A percentile compares a stretch with the other conserved stretches of the same genome.
These are phyloP conservation scores for Colletotrichum gigasporum DNA, from an alignment of 2,329 filamentous ascomycete genomes.

Conservation along the genomic window DNA sequence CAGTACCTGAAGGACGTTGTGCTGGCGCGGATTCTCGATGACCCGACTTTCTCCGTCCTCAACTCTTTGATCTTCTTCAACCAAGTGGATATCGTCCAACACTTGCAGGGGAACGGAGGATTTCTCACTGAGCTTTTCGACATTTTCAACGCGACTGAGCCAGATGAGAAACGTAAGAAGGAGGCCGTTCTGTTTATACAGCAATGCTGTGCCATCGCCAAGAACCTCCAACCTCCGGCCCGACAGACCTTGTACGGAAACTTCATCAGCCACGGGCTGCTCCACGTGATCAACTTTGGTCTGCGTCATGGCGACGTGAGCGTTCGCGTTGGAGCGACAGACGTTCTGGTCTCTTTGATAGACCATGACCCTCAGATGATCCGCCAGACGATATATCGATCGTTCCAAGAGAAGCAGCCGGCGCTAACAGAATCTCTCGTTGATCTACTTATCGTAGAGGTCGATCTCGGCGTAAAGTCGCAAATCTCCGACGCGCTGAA, in stretches of 20 bases:
- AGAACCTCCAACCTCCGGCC: constrained; percentile 87
- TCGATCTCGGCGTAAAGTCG: constrained; percentile 92
- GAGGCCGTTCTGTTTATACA: constrained; percentile 97
- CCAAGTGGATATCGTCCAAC: constrained; percentile 96
- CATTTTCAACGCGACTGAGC: constrained; percentile 77
- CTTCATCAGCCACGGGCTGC: constrained; percentile 86
- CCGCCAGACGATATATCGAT: constrained; percentile 89
- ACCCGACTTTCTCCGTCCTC: constrained; percentile 96
- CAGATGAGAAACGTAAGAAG: constrained; percentile 80
- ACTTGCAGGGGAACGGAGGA: constrained; percentile 82
- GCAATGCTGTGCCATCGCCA: constrained; percentile 93
- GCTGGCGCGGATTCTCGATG: constrained; percentile 92
- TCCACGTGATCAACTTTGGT: constrained; percentile 91
- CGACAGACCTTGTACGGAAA: constrained; percentile 88
- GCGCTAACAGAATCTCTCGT: constrained; percentile 93
- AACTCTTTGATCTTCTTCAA: constrained; percentile 99
- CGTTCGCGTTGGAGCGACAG: constrained; percentile 90
- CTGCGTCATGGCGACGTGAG: constrained; percentile 85
- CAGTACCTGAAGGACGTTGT: constrained; percentile 99
- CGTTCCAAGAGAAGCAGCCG: constrained; percentile 85
- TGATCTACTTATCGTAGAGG: constrained; percentile 88
- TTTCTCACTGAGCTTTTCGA: constrained; percentile 89
- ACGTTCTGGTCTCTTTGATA: constrained; percentile 92
- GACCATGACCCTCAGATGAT: constrained; percentile 97
- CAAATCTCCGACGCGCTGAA: constrained; percentile 97